Evolutionary conservation across 352 stramenopile species (phyloP), one percentile per base, ranked within the genome.

Genomic region (Globisporangium recalcitrans): DNA sequence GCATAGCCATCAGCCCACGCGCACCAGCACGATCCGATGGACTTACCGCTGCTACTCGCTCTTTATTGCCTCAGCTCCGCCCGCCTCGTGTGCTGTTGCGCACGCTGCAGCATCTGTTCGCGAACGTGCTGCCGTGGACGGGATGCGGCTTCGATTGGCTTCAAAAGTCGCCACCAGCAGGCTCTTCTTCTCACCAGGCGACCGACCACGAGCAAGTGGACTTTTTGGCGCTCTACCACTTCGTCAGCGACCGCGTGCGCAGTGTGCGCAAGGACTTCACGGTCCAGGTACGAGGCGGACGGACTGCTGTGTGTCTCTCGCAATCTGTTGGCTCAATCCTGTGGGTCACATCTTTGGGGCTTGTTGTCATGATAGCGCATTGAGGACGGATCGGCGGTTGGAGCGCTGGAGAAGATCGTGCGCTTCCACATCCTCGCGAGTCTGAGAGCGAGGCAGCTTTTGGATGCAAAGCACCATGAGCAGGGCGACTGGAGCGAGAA

Each of bases 201-300:
- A 51, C 57, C 14, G 49, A 65, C 1, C 52, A 24, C 40, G 54
- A 58, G 53, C 40, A 57, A 29, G 36, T 36, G 27, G 49, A 60
- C 31, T 91, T 91, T 59, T 40, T 91, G 27, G 62, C 73, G 14
- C 55, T 88, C 22, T 91, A 91, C 58, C 75, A 91, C 59, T 91
- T 90, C 58, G 21, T 91, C 1, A 82, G 70, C 48, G 82, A 91
- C 64, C 77, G 82, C n/a, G 34, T 90, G 26, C 82, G 82, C 13
- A 85, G 78, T 36, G 74, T 91, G 13, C 78, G 82, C 38, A 80
- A 91, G 57, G 82, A 91, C 68, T 85, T 88, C 51, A 85, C 75
- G 4, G 59, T 91, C 5, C 82, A 91, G 75, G 78, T 86, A 67
- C 8, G 52, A 22, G 21, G n/a, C 11, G 3, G 3, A 8, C 21